phyloP scores from a whole-genome alignment of 352 stramenopile species.

The Paralagenidium karlingii region DNA sequence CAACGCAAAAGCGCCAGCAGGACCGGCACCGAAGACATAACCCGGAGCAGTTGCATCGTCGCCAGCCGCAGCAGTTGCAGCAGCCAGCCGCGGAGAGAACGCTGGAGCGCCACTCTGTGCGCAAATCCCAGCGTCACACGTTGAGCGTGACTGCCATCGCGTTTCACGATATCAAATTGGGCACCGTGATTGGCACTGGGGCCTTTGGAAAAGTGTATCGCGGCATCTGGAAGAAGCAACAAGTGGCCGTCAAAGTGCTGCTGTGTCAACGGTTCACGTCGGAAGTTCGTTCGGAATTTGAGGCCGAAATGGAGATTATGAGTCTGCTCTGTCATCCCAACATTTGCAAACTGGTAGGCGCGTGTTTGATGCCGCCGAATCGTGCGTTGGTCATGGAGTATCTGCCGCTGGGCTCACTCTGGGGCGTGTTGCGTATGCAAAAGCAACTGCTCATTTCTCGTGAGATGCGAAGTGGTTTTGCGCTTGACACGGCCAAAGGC shows the following conservation, averaged over 20 bases:
- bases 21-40: too few species aligned
- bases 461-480: slow-evolving; percentile 37
- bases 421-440: slow-evolving; percentile 77
- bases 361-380: slow-evolving; percentile 86
- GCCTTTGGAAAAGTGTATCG: slow-evolving; percentile 73
- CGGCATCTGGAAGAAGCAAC: slow-evolving; percentile 32
- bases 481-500: slow-evolving; percentile 60
- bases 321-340: slow-evolving; percentile 91
- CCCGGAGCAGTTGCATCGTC: too few species aligned
- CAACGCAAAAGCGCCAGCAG: too few species aligned
- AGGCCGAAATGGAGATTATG: slow-evolving; percentile 79
- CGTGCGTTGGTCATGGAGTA: slow-evolving; percentile 95
- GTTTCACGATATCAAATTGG: slow-evolving; percentile 38
- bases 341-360: slow-evolving; percentile 94
- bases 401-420: slow-evolving; percentile 87
- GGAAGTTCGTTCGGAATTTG: slow-evolving; percentile 60
- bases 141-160: too few species aligned
- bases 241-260: slow-evolving; percentile 67
- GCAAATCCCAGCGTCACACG: too few species aligned
- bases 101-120: too few species aligned
- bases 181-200: slow-evolving; percentile 53
- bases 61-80: too few species aligned
- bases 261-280: slow-evolving; percentile 53
- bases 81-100: too few species aligned
- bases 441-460: slow-evolving; percentile 17